A percentile compares a stretch with the other conserved stretches of the same genome.
Conservation (phyloP, 306 rosid genomes). For the Canavalia ensiformis region DNA sequence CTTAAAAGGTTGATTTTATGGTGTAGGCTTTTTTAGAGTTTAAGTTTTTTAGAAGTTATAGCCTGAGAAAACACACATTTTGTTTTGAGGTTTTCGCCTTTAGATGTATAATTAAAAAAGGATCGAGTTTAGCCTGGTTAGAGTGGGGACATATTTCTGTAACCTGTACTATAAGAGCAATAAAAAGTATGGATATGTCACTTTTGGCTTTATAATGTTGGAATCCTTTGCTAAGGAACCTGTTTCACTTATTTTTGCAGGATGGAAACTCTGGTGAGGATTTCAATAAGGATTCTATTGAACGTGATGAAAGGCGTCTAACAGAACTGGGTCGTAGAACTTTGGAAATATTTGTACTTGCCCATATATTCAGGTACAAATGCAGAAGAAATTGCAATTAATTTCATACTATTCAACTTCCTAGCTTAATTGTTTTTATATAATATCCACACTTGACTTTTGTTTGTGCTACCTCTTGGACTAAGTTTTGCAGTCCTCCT, state of each 20-base stretch:
- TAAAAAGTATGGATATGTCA: too few species aligned
- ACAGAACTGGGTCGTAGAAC: conserved; percentile 98
- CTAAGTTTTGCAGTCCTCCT: background rate
- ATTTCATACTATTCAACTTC: conserved; percentile 34
- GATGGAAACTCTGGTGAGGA: conserved; percentile 97
- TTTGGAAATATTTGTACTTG: conserved; percentile 98
- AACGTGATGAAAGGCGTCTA: conserved; percentile 96
- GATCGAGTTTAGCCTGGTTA: too few species aligned
- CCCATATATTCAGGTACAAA: conserved; percentile 86
- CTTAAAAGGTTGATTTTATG: background rate
- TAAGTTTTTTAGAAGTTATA: background rate
- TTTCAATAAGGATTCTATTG: conserved; percentile 91
- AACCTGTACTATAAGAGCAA: too few species aligned
- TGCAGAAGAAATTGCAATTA: conserved; percentile 3
- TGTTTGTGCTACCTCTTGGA: background rate
- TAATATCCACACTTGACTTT: conserved; percentile 11
- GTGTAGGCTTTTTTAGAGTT: background rate
- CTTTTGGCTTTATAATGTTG: conserved; percentile 15
- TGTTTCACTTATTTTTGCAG: conserved; percentile 53
- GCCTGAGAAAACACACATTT: background rate
- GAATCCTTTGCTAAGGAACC: conserved; percentile 33
- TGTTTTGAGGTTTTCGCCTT: background rate
- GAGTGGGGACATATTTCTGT: too few species aligned
- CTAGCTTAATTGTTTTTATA: conserved; percentile 30
- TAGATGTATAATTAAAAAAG: too few species aligned